Conservation (phyloP, 2,329 filamentous ascomycete species). For the Cladophialophora psammophila region DNA sequence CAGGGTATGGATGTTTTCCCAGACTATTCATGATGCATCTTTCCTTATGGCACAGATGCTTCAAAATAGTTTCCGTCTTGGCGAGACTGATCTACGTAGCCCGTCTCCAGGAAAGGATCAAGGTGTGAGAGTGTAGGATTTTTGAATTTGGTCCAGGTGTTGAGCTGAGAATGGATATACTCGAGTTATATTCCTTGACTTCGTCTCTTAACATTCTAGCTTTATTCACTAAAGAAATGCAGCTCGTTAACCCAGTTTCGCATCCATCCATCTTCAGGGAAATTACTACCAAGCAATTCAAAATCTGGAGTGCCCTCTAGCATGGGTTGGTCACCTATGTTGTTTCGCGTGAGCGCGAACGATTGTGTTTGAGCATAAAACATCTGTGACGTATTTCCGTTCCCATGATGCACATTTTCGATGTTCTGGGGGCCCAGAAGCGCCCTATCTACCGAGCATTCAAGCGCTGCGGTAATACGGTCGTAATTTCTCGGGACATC, state of each 20-base stretch:
- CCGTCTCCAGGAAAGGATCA: too few species aligned
- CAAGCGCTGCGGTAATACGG: slow-evolving; percentile 15
- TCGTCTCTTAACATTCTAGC: background rate
- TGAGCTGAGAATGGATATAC: too few species aligned
- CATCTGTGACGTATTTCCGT: slow-evolving; percentile 1
- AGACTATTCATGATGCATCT: background rate
- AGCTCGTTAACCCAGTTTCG: slow-evolving; percentile 30
- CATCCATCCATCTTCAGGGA: slow-evolving; percentile 33
- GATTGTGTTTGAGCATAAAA: background rate
- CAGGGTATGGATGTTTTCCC: background rate
- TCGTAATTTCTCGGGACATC: slow-evolving; percentile 21
- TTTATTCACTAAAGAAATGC: slow-evolving; percentile 22
- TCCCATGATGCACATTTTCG: background rate
- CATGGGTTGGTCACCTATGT: background rate
- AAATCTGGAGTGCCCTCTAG: slow-evolving; percentile 13
- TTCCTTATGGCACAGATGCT: background rate
- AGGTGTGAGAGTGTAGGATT: too few species aligned
- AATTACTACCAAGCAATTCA: slow-evolving; percentile 21
- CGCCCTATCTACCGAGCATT: background rate
- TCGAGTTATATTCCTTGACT: background rate
- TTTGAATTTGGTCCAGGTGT: too few species aligned
- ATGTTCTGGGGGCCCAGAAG: background rate
- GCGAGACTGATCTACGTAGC: too few species aligned
- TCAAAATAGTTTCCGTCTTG: too few species aligned
- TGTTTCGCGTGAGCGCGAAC: background rate